Evolutionary conservation across 306 rosid genomes (phyloP).

Genomic region (Rubus idaeus): DNA sequence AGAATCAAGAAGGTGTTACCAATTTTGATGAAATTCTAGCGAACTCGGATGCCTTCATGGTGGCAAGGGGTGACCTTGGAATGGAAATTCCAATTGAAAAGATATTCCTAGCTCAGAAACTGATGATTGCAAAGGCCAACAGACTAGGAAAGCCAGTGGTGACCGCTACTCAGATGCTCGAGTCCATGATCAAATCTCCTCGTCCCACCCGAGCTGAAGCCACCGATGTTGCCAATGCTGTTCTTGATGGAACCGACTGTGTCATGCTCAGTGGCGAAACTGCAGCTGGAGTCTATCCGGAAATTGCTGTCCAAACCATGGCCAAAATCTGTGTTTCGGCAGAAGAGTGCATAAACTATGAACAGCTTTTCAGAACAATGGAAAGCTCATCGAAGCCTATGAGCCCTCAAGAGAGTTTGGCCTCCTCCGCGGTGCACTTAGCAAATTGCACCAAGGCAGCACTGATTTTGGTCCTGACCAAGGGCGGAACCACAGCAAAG

Average conservation of each 20-base stretch:
- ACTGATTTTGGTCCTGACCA: constrained; percentile 36
- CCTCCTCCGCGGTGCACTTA: constrained; percentile 32
- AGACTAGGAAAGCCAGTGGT: constrained; percentile 45
- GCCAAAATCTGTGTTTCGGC: constrained; percentile 35
- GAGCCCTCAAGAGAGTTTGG: constrained; percentile 39
- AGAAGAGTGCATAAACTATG: constrained; percentile 8
- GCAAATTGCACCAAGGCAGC: constrained; percentile 27
- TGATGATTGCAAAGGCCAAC: constrained; percentile 41
- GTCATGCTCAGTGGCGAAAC: constrained; percentile 50
- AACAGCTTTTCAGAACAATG: constrained; percentile 8
- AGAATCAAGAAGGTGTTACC: constrained; percentile 43
- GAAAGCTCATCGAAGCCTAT: constrained; percentile 22
- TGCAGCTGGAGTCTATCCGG: constrained; percentile 41
- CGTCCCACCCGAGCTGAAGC: constrained; percentile 55
- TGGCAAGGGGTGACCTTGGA: constrained; percentile 49
- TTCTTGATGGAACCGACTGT: constrained; percentile 46
- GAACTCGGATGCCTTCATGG: constrained; percentile 49
- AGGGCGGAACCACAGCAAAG: constrained; percentile 38
- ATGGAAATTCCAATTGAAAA: constrained; percentile 50
- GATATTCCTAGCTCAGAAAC: constrained; percentile 46
- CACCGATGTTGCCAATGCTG: constrained; percentile 57
- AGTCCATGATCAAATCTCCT: constrained; percentile 43
- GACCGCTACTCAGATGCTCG: constrained; percentile 46
- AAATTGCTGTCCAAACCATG: constrained; percentile 37
- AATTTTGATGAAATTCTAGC: constrained; percentile 46